Conservation (phyloP, 2,329 filamentous ascomycete genomes). For the Aspergillus calidoustus region DNA sequence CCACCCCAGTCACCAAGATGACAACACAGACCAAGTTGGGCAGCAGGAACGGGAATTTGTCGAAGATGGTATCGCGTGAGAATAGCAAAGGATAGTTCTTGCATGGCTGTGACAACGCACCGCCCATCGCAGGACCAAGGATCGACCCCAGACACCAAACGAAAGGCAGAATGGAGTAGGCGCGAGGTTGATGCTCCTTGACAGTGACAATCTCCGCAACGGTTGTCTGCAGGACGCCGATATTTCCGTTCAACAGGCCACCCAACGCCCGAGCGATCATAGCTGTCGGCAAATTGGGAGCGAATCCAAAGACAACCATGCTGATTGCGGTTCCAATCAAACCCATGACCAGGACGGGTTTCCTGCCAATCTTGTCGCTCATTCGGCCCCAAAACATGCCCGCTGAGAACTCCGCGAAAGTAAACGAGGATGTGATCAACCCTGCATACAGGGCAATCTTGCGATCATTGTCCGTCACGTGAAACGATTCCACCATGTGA, state of each 20-base stretch:
- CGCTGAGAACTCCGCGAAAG: constrained; percentile 91
- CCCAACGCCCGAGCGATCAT: constrained; percentile 87
- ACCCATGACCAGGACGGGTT: constrained; percentile 89
- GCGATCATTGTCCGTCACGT: constrained; percentile 76
- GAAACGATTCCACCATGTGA: constrained; percentile 93
- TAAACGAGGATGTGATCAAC: constrained; percentile 95
- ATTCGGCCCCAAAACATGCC: constrained; percentile 91
- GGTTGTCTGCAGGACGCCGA: constrained; percentile 92
- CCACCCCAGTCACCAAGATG: constrained; percentile 76
- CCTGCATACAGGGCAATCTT: constrained; percentile 91
- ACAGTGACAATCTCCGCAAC: constrained; percentile 91
- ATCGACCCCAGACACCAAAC: constrained; percentile 98
- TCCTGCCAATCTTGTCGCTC: constrained; percentile 89
- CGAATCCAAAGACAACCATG: constrained; percentile 90
- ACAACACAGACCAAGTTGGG: constrained; percentile 87
- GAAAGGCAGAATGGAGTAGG: constrained; percentile 97
- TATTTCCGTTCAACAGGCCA: constrained; percentile 93
- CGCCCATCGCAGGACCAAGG: constrained; percentile 87
- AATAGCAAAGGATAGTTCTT: constrained; percentile 79
- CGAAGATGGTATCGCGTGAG: constrained; percentile 74
- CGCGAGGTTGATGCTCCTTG: constrained; percentile 91
- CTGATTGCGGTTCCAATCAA: constrained; percentile 88
- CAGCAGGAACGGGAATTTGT: constrained; percentile 84
- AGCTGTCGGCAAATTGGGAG: constrained; percentile 78
- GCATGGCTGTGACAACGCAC: constrained; percentile 84